Evolutionary conservation across 768 basidiomycete genomes (phyloP), one percentile per base, ranked within the genome.

Genomic region (Auriscalpium orientale): DNA sequence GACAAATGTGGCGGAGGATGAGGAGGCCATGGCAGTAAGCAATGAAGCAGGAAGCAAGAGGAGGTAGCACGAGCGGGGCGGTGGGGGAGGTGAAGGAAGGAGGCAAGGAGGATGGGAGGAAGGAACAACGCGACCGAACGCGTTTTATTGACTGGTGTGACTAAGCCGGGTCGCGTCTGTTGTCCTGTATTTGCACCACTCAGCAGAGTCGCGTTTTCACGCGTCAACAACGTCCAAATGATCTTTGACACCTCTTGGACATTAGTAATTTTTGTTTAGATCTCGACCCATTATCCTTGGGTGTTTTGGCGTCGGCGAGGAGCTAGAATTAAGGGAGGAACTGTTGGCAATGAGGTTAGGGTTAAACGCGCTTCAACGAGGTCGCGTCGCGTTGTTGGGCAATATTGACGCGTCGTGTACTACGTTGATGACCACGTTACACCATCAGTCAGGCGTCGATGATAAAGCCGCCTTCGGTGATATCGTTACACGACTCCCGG

Each of bases 361-460:
- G 59, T 60, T 46, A 35, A 18, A 37, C 54, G 50, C 57, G 59
- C 20, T 36, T 56, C 49, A 56, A 50, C 49, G 20, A 18, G 40
- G 15, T 18, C 6, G 40, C 40, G 40, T 43, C 40, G 40, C 40
- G 40, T 43, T 43, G 15, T 43, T 43, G 13, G 40, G 13, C 13
- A 18, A 18, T 43, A 43, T 43, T 43, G 40, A 43, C 40, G 40
- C 40, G 68, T 70, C 72, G 5, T 71, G 70, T 0, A 74, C 72
- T 56, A 64, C 62, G 0, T 66, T 62, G 61, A 68, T 67, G 55
- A 60, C 68, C 1, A n/a, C 65, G 71, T 71, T 67, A 53, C 40
- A 63, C 58, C n/a, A 54, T 15, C 15, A 2, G 5, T 8, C 37
- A 76, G 73, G 56, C 69, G 28, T 28, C 28, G 28, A 28, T 2